Percentiles rank a stretch among this genome's conserved stretches.
phyloP scores from a whole-genome alignment of 331 rosid species.

The Prunus yedoensis region DNA sequence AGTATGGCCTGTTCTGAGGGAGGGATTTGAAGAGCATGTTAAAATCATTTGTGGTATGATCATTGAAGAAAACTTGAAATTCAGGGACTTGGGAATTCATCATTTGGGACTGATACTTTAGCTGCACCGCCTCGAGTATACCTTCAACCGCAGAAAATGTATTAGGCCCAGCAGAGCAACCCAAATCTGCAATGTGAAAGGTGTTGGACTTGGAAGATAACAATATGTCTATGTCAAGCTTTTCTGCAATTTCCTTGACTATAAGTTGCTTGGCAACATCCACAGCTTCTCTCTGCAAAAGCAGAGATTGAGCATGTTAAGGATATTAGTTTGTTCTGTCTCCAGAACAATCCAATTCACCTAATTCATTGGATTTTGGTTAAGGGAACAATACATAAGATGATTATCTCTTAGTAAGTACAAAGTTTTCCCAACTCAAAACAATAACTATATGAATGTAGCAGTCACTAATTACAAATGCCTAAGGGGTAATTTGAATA shows the following conservation, averaged over 20 bases:
- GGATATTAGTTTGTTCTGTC: not conserved
- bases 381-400: no score
- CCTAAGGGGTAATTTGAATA: no score
- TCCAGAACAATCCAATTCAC: no score
- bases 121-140: constrained; percentile 15
- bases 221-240: constrained; percentile 5
- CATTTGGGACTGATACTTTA: not conserved
- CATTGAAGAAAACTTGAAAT: constrained; percentile 22
- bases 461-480: no score
- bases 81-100: not conserved
- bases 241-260: constrained; percentile 2
- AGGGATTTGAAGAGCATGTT: constrained; percentile 22
- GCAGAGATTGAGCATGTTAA: not conserved
- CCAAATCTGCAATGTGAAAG: constrained; percentile 27
- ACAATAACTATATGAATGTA: no score
- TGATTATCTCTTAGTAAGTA: no score
- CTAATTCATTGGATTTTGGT: no score
- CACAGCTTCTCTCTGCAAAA: not conserved
- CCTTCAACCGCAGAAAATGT: constrained; percentile 15
- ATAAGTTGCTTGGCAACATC: not conserved
- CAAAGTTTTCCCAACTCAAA: no score
- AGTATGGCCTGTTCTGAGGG: constrained; percentile 17
- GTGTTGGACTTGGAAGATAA: constrained; percentile 3
- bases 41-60: constrained; percentile 19
- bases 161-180: constrained; percentile 27